Evolutionary conservation across 805 yeast species (phyloP).

Genomic region (Saccharomycopsis fodiens): DNA sequence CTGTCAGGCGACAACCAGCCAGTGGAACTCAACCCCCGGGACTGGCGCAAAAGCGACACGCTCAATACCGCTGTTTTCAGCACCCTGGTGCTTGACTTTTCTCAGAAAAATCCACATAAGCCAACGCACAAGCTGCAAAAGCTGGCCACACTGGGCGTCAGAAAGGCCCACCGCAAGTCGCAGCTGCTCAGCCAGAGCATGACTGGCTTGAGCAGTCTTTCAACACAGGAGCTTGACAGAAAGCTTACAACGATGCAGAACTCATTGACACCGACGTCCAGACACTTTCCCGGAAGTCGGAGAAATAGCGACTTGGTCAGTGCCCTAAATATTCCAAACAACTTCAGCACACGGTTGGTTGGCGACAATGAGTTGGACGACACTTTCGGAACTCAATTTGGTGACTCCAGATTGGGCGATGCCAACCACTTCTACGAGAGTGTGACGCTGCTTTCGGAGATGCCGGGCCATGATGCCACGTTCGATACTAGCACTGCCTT

Average conservation of each 20-base stretch:
- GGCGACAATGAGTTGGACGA: slow-evolving; percentile 1
- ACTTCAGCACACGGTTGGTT: slow-evolving; percentile 8
- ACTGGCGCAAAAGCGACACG: slow-evolving; percentile 5
- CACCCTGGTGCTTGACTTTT: slow-evolving; percentile 19
- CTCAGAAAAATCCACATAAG: neutral
- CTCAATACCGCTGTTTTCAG: slow-evolving; percentile 18
- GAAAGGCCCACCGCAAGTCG: slow-evolving; percentile 12
- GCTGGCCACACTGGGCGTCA: neutral
- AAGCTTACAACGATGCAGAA: neutral
- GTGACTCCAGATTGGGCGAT: neutral
- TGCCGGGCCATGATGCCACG: slow-evolving; percentile 4
- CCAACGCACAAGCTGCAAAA: slow-evolving; percentile 13
- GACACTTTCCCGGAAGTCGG: too few species aligned
- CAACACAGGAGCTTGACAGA: slow-evolving; percentile 8
- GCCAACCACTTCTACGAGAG: slow-evolving; percentile 9
- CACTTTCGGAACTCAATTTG: neutral
- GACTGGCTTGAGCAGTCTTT: slow-evolving; percentile 2
- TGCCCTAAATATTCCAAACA: too few species aligned
- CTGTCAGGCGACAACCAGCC: too few species aligned
- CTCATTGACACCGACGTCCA: neutral
- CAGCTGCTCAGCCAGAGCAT: slow-evolving; percentile 15
- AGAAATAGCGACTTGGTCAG: too few species aligned
- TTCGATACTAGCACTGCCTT: slow-evolving; percentile 1
- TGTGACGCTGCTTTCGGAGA: neutral
- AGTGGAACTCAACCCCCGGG: slow-evolving; percentile 3